Percentiles rank a stretch among this genome's conserved stretches.
These are phyloP conservation scores for Volvox africanus DNA, from an alignment of 139 green algal genomes.

Conservation along the genomic window DNA sequence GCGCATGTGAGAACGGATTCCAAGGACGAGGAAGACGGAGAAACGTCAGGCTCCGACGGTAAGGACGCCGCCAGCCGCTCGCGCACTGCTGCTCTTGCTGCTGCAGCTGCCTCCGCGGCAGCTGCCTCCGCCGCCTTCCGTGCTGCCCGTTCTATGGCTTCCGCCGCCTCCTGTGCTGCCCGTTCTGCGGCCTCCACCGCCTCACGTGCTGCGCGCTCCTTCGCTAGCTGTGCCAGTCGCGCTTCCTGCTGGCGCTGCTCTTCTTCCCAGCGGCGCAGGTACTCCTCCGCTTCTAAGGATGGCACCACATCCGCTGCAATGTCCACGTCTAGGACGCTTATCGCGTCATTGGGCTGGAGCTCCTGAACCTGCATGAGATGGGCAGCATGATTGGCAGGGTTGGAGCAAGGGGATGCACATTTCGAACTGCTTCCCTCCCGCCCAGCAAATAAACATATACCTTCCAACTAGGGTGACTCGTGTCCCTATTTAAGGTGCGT, in stretches of 20 bases:
- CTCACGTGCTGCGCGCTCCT: constrained; percentile 22
- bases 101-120: constrained; percentile 4
- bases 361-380: constrained; percentile 79
- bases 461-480: too few relatives aligned
- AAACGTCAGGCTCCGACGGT: constrained; percentile 63
- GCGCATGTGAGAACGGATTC: constrained; percentile 51
- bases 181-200: constrained; percentile 13
- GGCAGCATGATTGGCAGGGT: too few relatives aligned
- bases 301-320: constrained; percentile 86
- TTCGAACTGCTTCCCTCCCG: too few relatives aligned
- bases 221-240: constrained; percentile 33
- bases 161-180: not conserved
- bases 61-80: constrained; percentile 58
- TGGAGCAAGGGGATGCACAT: too few relatives aligned
- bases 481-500: too few relatives aligned
- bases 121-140: constrained; percentile 47
- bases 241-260: constrained; percentile 60
- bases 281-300: constrained; percentile 77
- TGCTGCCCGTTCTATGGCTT: not conserved
- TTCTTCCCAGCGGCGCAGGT: constrained; percentile 46
- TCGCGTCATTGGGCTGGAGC: constrained; percentile 65
- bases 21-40: not conserved
- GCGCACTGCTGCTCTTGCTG: constrained; percentile 21
- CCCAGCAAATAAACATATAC: too few relatives aligned
- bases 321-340: constrained; percentile 83